phyloP scores from a whole-genome alignment of 164 flowering plant genomes.

The Malania oleifera region DNA sequence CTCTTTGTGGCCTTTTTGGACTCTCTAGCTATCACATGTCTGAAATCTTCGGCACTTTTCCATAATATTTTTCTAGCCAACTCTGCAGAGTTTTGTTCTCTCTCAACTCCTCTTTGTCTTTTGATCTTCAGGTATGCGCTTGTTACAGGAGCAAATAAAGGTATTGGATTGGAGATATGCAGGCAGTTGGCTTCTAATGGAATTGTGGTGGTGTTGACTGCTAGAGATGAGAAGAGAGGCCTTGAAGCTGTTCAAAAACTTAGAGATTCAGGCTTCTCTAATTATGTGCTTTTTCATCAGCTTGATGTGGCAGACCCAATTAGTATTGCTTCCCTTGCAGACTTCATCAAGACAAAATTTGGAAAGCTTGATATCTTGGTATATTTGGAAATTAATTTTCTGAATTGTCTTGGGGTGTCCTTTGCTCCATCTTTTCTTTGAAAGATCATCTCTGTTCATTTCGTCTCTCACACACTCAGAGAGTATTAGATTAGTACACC shows the following conservation, averaged over 20 bases:
- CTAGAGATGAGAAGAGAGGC: background rate
- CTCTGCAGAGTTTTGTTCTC: too few relatives aligned
- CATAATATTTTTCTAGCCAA: too few relatives aligned
- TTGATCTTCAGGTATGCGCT: background rate
- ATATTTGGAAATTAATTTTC: too few relatives aligned
- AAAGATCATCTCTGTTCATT: too few relatives aligned
- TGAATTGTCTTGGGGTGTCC: too few relatives aligned
- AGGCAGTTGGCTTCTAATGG: background rate
- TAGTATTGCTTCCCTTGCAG: background rate
- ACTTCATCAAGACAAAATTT: background rate
- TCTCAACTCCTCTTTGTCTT: too few relatives aligned
- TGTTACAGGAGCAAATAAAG: conserved; percentile 1
- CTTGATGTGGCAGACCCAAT: background rate
- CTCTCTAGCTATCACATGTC: too few relatives aligned
- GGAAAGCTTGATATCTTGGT: background rate
- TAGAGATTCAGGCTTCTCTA: background rate
- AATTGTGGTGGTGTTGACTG: background rate
- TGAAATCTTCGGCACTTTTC: too few relatives aligned
- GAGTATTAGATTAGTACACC: too few relatives aligned
- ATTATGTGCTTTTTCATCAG: background rate
- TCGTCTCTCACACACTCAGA: too few relatives aligned
- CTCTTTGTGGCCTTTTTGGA: too few relatives aligned
- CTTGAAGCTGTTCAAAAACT: background rate
- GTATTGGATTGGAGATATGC: background rate
- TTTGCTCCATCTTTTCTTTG: too few relatives aligned